Evolutionary conservation across 2,329 filamentous ascomycete genomes (phyloP), one percentile per base, ranked within the genome.

Genomic region (Parastagonospora nodorum): DNA sequence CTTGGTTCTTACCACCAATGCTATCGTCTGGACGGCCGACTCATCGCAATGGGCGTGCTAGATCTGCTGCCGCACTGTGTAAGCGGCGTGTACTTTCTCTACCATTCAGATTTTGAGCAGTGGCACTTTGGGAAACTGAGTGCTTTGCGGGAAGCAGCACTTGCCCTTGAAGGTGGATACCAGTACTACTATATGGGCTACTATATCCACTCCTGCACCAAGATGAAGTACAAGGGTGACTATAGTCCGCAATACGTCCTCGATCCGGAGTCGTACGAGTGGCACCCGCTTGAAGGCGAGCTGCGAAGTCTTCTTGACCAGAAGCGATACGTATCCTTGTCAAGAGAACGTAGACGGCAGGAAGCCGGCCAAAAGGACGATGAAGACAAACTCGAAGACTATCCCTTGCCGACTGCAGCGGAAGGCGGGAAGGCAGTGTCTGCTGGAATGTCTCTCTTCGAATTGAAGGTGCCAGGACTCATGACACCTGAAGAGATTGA

Each of bases 211-310:
- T 85, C 77, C 47, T 93, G 89, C 64, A 80, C 83, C 45, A 94
- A 94, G 77, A 93, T 94, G 90, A 80, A 81, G 61, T 94, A 94
- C 77, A 94, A 94, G 77, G 88, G 86, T 50, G 87, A 92, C 66
- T 94, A 89, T 69, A 78, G 80, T 9, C 89, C 89, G 1, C 88
- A 91, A 66, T 84, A 87, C 63, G 81, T 94, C 9, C 79, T 93
- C 9, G 88, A 92, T 57, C 87, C 88, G 0, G 83, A 86, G 54
- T 81, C 80, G 0, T 77, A 87, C 55, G 68, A 74, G 8, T 91
- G 88, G 88, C 78, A 86, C 55, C 75, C 77, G 0, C 68, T 90
- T 4, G 81, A 86, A 57, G 74, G 78, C 31, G 74, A 78, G 2
- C 66, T 84, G 1, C 67, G 86, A 40, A 70, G 56, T n/a, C 67